These are phyloP conservation scores for Chytriomyces sp. DNA, from an alignment of 192 early-diverging fungal genomes.

Conservation along the genomic window DNA sequence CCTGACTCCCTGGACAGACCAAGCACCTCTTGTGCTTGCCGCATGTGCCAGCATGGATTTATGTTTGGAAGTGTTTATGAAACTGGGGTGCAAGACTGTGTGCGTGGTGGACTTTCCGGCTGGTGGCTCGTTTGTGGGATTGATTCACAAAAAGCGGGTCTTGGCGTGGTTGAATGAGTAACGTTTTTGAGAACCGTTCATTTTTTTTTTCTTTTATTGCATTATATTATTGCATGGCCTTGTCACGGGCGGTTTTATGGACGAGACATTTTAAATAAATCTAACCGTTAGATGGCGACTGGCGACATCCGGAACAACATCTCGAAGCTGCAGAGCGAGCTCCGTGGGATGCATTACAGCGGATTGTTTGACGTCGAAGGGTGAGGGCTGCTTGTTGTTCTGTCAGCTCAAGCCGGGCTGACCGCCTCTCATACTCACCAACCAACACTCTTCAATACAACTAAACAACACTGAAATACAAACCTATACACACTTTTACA, in stretches of 20 bases:
- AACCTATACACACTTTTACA: not conserved
- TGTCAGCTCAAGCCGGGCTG: too few species aligned
- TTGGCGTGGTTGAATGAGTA: conserved; percentile 71
- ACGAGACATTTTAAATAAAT: not conserved
- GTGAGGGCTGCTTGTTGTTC: not conserved
- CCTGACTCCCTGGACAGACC: conserved; percentile 53
- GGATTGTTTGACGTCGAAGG: conserved; percentile 44
- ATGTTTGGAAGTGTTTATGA: conserved; percentile 82
- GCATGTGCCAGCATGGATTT: conserved; percentile 81
- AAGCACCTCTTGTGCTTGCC: conserved; percentile 80
- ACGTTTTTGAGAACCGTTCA: not conserved
- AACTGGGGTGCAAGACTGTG: conserved; percentile 80
- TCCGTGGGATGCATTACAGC: conserved; percentile 45
- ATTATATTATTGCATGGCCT: too few species aligned
- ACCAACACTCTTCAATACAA: too few species aligned
- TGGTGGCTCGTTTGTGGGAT: conserved; percentile 75
- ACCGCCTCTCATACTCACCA: not conserved
- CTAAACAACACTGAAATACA: not conserved
- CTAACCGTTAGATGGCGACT: conserved; percentile 33
- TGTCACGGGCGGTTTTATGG: not conserved
- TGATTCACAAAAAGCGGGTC: conserved; percentile 85
- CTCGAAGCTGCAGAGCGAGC: conserved; percentile 46
- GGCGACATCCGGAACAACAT: conserved; percentile 65
- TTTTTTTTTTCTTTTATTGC: too few species aligned
- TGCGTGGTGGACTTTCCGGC: conserved; percentile 58